phyloP scores from a whole-genome alignment of 2,329 filamentous ascomycete species.

The Ustilaginoidea virens region DNA sequence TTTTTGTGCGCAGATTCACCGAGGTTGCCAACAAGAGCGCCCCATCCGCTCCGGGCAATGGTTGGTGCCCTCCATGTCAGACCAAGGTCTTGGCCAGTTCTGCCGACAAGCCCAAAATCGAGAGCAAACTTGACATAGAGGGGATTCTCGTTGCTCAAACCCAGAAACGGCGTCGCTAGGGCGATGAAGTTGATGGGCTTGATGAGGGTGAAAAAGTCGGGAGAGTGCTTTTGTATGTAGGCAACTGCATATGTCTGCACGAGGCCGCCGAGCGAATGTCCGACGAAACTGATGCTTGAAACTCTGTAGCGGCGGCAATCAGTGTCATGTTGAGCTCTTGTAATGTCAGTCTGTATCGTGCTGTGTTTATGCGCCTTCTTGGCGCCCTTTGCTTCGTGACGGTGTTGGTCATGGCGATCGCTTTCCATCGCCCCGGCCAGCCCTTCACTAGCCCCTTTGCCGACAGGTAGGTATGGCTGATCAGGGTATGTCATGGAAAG shows the following conservation, averaged over 20 bases:
- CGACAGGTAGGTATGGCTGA: constrained; percentile 65
- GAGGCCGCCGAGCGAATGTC: constrained; percentile 78
- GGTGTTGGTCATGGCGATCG: constrained; percentile 24
- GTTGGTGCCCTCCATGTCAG: constrained; percentile 88
- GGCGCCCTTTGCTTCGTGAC: constrained; percentile 23
- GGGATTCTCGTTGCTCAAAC: constrained; percentile 92
- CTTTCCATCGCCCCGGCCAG: constrained; percentile 23
- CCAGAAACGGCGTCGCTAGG: constrained; percentile 75
- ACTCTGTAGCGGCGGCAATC: constrained; percentile 56
- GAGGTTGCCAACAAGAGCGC: constrained; percentile 68
- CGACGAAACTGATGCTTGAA: constrained; percentile 89
- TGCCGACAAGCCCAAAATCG: constrained; percentile 90
- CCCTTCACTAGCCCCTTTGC: constrained; percentile 32
- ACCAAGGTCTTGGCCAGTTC: constrained; percentile 88
- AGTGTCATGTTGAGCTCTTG: constrained; percentile 34
- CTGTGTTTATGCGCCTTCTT: constrained; percentile 44
- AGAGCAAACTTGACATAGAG: constrained; percentile 94
- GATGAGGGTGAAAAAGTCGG: constrained; percentile 75
- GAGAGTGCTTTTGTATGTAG: constrained; percentile 93
- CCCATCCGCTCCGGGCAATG: constrained; percentile 74
- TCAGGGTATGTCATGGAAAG: constrained; percentile 85
- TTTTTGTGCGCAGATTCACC: constrained; percentile 50
- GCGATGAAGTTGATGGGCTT: constrained; percentile 82
- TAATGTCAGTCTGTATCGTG: constrained; percentile 37
- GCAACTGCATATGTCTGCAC: constrained; percentile 90